Conservation (phyloP, 1,284 basidiomycete species). For the Bjerkandera adusta region DNA sequence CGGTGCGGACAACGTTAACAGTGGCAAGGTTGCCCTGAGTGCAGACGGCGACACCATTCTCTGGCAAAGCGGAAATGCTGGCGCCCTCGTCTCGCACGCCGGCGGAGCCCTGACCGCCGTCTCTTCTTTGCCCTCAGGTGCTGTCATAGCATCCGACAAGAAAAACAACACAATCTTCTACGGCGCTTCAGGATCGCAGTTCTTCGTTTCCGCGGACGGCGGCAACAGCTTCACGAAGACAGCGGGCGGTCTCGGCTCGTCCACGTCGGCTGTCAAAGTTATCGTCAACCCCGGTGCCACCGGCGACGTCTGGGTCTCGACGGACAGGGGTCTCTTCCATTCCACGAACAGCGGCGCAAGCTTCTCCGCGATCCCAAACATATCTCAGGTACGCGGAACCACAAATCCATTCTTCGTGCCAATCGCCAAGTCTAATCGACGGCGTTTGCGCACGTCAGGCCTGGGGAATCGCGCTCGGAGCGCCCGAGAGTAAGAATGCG, state of each 20-base stretch:
- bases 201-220: slow-evolving; percentile 56
- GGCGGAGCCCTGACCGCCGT: slow-evolving; percentile 48
- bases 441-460: slow-evolving; percentile 30
- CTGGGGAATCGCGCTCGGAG: slow-evolving; percentile 59
- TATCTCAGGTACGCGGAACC: slow-evolving; percentile 53
- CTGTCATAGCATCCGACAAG: slow-evolving; percentile 62
- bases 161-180: slow-evolving; percentile 56
- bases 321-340: slow-evolving; percentile 60
- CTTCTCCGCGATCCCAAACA: slow-evolving; percentile 46
- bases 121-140: slow-evolving; percentile 45
- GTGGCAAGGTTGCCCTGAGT: slow-evolving; percentile 54
- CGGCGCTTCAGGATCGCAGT: slow-evolving; percentile 48
- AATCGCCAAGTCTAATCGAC: neutral
- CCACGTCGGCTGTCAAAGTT: slow-evolving; percentile 48
- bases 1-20: slow-evolving; percentile 46
- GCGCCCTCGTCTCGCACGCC: slow-evolving; percentile 51
- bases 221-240: slow-evolving; percentile 47
- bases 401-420: slow-evolving; percentile 25
- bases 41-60: slow-evolving; percentile 57
- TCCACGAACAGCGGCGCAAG: slow-evolving; percentile 51
- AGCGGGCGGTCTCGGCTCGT: slow-evolving; percentile 43
- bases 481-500: slow-evolving; percentile 44
- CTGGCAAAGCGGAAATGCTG: slow-evolving; percentile 49
- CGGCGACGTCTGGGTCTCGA: slow-evolving; percentile 61
- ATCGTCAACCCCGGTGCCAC: slow-evolving; percentile 50